Evolutionary conservation across 176 grass and related monocot species (phyloP).

Genomic region (Triticum urartu): DNA sequence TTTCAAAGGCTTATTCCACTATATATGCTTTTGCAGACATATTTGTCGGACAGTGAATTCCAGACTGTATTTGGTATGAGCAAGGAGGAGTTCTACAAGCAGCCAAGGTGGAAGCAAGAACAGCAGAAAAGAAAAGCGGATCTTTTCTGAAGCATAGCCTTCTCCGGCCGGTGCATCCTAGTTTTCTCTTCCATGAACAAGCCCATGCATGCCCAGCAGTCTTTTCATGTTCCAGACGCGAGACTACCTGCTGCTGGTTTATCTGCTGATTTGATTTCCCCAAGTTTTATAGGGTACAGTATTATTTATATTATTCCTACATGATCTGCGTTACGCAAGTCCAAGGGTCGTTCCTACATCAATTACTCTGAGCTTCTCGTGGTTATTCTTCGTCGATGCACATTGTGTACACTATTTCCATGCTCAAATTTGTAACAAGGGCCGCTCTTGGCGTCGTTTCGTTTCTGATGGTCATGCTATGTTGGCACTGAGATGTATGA

Average conservation of each 20-base stretch:
- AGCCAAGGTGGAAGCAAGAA: slow-evolving; percentile 98
- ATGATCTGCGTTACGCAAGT: slow-evolving; percentile 40
- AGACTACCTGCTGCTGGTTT: not conserved
- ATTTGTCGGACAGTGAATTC: slow-evolving; percentile 84
- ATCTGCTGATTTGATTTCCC: not conserved
- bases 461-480: not conserved
- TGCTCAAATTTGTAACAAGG: slow-evolving; percentile 27
- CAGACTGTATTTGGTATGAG: slow-evolving; percentile 62
- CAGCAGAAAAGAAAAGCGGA: slow-evolving; percentile 82
- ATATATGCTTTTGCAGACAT: slow-evolving; percentile 60
- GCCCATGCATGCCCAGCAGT: slow-evolving; percentile 11
- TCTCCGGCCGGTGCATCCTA: slow-evolving; percentile 5
- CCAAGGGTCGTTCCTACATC: slow-evolving; percentile 22
- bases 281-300: slow-evolving; percentile 34
- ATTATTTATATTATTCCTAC: slow-evolving; percentile 50
- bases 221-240: slow-evolving; percentile 20
- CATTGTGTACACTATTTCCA: slow-evolving; percentile 13
- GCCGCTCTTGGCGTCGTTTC: slow-evolving; percentile 27
- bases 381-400: not conserved
- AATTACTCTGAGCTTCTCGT: slow-evolving; percentile 22
- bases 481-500: slow-evolving; percentile 25
- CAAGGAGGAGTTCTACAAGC: slow-evolving; percentile 81
- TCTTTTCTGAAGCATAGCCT: slow-evolving; percentile 58
- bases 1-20: slow-evolving; percentile 17
- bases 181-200: slow-evolving; percentile 6